Conservation (phyloP, 805 yeast genomes). For the Pichia membranifaciens region DNA sequence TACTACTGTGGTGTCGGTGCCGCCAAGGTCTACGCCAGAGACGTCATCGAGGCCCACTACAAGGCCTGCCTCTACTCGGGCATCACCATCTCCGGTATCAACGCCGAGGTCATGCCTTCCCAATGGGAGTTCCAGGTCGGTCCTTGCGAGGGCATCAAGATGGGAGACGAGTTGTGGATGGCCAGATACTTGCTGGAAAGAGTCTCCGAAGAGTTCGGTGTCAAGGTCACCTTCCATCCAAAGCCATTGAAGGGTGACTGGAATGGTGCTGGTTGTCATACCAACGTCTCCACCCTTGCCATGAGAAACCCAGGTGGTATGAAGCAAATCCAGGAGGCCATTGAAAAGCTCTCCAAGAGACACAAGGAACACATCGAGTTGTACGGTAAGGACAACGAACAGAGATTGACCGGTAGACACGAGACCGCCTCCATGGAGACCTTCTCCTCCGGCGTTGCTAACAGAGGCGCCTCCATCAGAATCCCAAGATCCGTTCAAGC, state of each 20-base stretch:
- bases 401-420: slow-evolving; percentile 95
- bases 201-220: slow-evolving; percentile 98
- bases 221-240: slow-evolving; percentile 98
- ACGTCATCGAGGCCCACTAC: slow-evolving; percentile 98
- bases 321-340: slow-evolving; percentile 87
- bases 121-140: slow-evolving; percentile 99
- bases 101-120: slow-evolving; percentile 99
- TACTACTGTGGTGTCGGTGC: slow-evolving; percentile 99
- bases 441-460: slow-evolving; percentile 97
- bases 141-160: slow-evolving; percentile 88
- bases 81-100: slow-evolving; percentile 86
- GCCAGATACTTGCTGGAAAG: slow-evolving; percentile 90
- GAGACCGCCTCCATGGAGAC: slow-evolving; percentile 93
- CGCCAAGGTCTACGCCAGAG: slow-evolving; percentile 97
- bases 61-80: slow-evolving; percentile 96
- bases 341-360: slow-evolving; percentile 90
- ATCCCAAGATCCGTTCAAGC: slow-evolving; percentile 98
- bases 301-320: slow-evolving; percentile 98
- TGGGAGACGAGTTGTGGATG: slow-evolving; percentile 98
- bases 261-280: slow-evolving; percentile 99
- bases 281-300: slow-evolving; percentile 86
- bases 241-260: slow-evolving; percentile 98
- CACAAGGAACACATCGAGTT: slow-evolving; percentile 93
- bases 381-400: slow-evolving; percentile 92
- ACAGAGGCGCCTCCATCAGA: slow-evolving; percentile 98